Base-by-base conservation (phyloP, 345 rosid genomes). In the Eucalyptus pauciflora region DNA sequence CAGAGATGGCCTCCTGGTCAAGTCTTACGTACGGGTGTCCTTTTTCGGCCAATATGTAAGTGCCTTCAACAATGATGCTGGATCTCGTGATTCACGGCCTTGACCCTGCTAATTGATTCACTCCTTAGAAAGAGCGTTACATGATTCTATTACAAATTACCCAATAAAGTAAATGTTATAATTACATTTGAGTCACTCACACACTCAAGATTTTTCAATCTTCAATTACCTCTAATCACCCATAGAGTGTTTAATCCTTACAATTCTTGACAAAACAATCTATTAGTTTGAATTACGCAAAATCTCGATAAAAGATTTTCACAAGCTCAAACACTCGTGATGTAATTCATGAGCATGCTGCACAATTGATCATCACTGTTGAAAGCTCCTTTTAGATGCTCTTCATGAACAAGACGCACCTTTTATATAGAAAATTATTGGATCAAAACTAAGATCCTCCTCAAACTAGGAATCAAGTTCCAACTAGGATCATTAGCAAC, bases 251-350 rank as follows among this genome's bases (percentile, higher is more conserved):
- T 41, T 41, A 20, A 13, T 12, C 13, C 12, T 41, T 24, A 37
- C 29, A 22, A 76, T 20, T 2, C 10, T 12, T 37, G 7, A 4
- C 3, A 2, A 41, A 37, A 37, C 3, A 37, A 76, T 18, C 15
- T 76, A 13, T 11, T 20, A 37, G 1, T n/a, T n/a, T n/a, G n/a
- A n/a, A n/a, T n/a, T n/a, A n/a, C n/a, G n/a, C n/a, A n/a, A n/a
- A n/a, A n/a, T n/a, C n/a, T n/a, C n/a, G n/a, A n/a, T n/a, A n/a
- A n/a, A n/a, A n/a, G 15, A 37, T 37, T 37, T 64, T 41, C 85
- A 5, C 15, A 1, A 45, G 8, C 45, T 76, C 27, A 20, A 20
- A 41, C 0, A 6, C 5, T 37, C 48, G 1, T 3, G 27, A 37
- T 10, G 9, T 76, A 37, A 76, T 10, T 76, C 8, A 41, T 0